Conservation (phyloP, 306 rosid species). For the Senna tora region DNA sequence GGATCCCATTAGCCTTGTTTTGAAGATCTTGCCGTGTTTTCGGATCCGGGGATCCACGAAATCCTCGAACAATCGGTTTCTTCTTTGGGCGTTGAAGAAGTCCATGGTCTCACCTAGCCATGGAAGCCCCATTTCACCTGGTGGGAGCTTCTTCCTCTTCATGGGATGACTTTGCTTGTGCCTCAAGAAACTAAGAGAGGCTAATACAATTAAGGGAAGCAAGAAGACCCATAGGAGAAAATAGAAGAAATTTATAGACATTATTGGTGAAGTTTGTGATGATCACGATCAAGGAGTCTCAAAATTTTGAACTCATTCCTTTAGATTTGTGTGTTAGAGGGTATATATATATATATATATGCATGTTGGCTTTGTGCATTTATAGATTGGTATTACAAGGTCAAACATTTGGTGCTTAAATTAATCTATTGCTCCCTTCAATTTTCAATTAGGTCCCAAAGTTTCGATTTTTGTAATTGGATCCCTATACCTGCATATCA, state of each 20-base stretch:
- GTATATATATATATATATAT: not conserved
- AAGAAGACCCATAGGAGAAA: constrained; percentile 40
- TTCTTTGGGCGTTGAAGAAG: constrained; percentile 70
- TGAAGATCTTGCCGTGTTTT: constrained; percentile 71
- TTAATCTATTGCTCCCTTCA: too few species aligned
- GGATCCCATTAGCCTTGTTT: constrained; percentile 79
- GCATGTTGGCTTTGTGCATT: too few species aligned
- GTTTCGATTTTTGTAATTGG: too few species aligned
- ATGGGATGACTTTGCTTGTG: constrained; percentile 41
- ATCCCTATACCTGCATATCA: too few species aligned
- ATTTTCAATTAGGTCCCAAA: too few species aligned
- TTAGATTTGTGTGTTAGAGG: constrained; percentile 26
- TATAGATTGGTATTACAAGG: constrained; percentile 24
- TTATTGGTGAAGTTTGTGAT: constrained; percentile 42
- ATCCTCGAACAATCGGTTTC: constrained; percentile 61
- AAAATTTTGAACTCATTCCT: constrained; percentile 13
- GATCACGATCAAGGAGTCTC: constrained; percentile 29
- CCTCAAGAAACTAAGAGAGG: constrained; percentile 41
- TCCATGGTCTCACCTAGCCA: constrained; percentile 84
- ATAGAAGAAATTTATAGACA: constrained; percentile 35
- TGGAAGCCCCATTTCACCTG: constrained; percentile 78
- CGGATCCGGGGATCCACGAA: constrained; percentile 57
- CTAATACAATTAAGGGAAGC: constrained; percentile 41
- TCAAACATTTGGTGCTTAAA: too few species aligned
- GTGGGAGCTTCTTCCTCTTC: constrained; percentile 54